Percentiles rank a stretch among this genome's conserved stretches.
These are phyloP conservation scores for Stenogyne calaminthoides DNA, from an alignment of 305 asterid genomes.

Conservation along the genomic window DNA sequence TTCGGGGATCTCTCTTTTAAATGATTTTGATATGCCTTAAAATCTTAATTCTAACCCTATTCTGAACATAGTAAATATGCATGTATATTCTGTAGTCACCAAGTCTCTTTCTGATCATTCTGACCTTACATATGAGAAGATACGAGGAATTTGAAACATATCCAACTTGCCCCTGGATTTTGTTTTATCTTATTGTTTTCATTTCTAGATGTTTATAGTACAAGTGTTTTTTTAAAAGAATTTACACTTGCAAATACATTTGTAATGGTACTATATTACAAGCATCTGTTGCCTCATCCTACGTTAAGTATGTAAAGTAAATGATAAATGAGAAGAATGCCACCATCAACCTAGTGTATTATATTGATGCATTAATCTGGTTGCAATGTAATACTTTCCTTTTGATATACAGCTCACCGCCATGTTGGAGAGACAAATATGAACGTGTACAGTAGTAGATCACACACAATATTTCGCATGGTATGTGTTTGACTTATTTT, in stretches of 20 bases:
- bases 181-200: background rate
- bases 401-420: constrained; percentile 75
- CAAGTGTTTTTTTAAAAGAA: background rate
- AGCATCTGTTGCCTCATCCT: background rate
- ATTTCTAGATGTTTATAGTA: background rate
- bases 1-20: constrained; percentile 52
- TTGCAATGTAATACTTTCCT: constrained; percentile 20
- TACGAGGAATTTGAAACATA: constrained; percentile 12
- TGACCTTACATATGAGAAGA: constrained; percentile 11
- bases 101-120: constrained; percentile 6
- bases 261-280: background rate
- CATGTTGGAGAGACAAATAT: constrained; percentile 98
- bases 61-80: background rate
- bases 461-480: constrained; percentile 97
- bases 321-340: background rate
- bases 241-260: background rate
- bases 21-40: constrained; percentile 3
- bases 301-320: constrained; percentile 6
- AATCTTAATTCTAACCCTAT: background rate
- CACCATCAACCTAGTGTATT: constrained; percentile 13
- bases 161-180: constrained; percentile 7
- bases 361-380: constrained; percentile 6
- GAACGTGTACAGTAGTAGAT: constrained; percentile 93
- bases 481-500: constrained; percentile 41
- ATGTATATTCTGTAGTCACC: background rate